These are phyloP conservation scores for Vicia villosa DNA, from an alignment of 306 rosid species.

Conservation along the genomic window DNA sequence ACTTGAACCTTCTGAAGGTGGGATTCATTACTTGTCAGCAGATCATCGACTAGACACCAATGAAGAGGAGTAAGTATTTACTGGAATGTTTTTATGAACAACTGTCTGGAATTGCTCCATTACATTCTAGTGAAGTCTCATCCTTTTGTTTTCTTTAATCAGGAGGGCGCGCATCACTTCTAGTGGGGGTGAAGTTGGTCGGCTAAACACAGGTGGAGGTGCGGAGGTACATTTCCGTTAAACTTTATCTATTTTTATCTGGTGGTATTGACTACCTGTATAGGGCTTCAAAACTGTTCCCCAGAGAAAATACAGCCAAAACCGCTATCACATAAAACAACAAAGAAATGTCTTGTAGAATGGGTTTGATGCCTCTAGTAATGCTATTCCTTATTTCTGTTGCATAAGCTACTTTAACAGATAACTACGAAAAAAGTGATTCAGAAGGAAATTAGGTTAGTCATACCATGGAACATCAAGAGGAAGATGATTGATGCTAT, in stretches of 20 bases:
- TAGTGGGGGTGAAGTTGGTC: conserved; percentile 98
- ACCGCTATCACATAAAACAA: background rate
- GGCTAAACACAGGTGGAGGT: conserved; percentile 98
- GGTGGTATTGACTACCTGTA: background rate
- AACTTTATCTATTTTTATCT: background rate
- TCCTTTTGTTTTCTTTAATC: conserved; percentile 29
- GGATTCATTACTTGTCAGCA: conserved; percentile 82
- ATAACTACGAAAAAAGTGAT: no score
- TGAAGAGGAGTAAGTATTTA: conserved; percentile 88
- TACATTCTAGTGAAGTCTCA: conserved; percentile 42
- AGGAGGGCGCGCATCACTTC: conserved; percentile 91
- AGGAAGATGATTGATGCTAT: conserved; percentile 17
- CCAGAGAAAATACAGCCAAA: background rate
- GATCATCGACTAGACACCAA: conserved; percentile 95
- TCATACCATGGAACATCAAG: conserved; percentile 12
- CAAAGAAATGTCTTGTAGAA: conserved; percentile 43
- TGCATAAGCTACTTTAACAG: no score
- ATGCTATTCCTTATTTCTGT: background rate
- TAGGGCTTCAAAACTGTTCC: background rate
- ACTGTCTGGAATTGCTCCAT: conserved; percentile 16
- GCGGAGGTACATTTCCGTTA: conserved; percentile 69
- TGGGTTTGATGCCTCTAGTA: conserved; percentile 1
- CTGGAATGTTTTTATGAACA: conserved; percentile 27
- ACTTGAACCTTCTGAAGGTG: conserved; percentile 94
- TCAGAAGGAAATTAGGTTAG: conserved; percentile 23